phyloP scores from a whole-genome alignment of 2,329 filamentous ascomycete genomes.

The Ceratocystis variospora region DNA sequence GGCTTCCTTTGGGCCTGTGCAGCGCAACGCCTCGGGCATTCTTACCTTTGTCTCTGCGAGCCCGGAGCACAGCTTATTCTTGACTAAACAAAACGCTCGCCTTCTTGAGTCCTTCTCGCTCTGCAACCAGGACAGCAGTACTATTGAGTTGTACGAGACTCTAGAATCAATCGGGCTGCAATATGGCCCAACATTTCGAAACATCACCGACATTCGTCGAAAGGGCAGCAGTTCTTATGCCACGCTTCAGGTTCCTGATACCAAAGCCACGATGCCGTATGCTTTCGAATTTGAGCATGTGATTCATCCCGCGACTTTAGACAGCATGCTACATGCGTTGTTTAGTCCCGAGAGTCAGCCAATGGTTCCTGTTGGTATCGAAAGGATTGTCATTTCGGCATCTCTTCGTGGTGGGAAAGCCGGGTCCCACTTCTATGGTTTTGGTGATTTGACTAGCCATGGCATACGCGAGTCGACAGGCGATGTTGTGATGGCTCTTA shows the following conservation, averaged over 20 bases:
- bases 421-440: constrained; percentile 30
- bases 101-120: neutral
- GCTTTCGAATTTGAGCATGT: constrained; percentile 40
- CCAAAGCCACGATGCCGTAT: constrained; percentile 38
- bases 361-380: constrained; percentile 38
- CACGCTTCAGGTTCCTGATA: constrained; percentile 35
- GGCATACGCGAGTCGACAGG: constrained; percentile 31
- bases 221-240: constrained; percentile 28
- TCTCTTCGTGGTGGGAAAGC: constrained; percentile 25
- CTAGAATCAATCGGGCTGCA: constrained; percentile 39
- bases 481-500: constrained; percentile 32
- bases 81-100: constrained; percentile 5
- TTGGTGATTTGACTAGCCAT: constrained; percentile 28
- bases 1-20: constrained; percentile 24
- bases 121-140: constrained; percentile 8
- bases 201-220: constrained; percentile 28
- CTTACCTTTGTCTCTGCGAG: constrained; percentile 11
- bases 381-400: constrained; percentile 35
- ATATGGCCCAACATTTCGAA: constrained; percentile 38
- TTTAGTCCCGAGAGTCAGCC: constrained; percentile 33
- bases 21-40: constrained; percentile 29
- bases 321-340: constrained; percentile 41
- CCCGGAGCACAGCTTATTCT: neutral
- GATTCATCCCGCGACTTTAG: constrained; percentile 45
- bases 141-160: constrained; percentile 32